These are phyloP conservation scores for Tinospora cordifolia DNA, from an alignment of 164 flowering plant genomes.

Conservation along the genomic window DNA sequence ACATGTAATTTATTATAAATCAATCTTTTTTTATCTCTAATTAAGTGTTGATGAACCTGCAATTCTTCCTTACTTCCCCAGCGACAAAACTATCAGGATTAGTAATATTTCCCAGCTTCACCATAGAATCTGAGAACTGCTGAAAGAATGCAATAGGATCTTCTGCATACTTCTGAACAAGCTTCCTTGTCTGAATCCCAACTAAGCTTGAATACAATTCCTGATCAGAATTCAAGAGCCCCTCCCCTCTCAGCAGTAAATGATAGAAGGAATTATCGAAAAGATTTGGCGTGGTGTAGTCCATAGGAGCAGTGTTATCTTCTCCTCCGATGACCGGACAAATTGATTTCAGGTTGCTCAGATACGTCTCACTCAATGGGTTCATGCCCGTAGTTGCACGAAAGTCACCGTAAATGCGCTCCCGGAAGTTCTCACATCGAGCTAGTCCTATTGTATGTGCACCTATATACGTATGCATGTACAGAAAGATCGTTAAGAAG, in stretches of 20 bases:
- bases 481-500: no score
- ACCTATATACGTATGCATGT: slow-evolving; percentile 30
- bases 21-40: slow-evolving; percentile 9
- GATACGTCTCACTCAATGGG: slow-evolving; percentile 35
- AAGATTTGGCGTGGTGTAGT: slow-evolving; percentile 53
- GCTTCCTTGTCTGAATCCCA: slow-evolving; percentile 47
- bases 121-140: slow-evolving; percentile 87
- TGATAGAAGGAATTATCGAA: slow-evolving; percentile 87
- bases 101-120: slow-evolving; percentile 77
- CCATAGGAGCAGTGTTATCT: slow-evolving; percentile 59
- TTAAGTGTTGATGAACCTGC: slow-evolving; percentile 75
- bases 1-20: no score
- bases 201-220: slow-evolving; percentile 65
- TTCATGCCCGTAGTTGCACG: slow-evolving; percentile 29
- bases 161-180: slow-evolving; percentile 57
- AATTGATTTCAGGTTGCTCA: slow-evolving; percentile 36
- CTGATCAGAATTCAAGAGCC: slow-evolving; percentile 81
- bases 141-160: slow-evolving; percentile 63
- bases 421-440: slow-evolving; percentile 59
- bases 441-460: slow-evolving; percentile 92
- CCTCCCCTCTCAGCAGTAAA: slow-evolving; percentile 58
- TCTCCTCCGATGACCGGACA: slow-evolving; percentile 58
- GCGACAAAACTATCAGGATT: slow-evolving; percentile 44
- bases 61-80: slow-evolving; percentile 80
- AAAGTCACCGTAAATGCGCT: slow-evolving; percentile 71